Evolutionary conservation across 805 yeast species (phyloP), one percentile per base, ranked within the genome.

Genomic region (Candida schatavii): DNA sequence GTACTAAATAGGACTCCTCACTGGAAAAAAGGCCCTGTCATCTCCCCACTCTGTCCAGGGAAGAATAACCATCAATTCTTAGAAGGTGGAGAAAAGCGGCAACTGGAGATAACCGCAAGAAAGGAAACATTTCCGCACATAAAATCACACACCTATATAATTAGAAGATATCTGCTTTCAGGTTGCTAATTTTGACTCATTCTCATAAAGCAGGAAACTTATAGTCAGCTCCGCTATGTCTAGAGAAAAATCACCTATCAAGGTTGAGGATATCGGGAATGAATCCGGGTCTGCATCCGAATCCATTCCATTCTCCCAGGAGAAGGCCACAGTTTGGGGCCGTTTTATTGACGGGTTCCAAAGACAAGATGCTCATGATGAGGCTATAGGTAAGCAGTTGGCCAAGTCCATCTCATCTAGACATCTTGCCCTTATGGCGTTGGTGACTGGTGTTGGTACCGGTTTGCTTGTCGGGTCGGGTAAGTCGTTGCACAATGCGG

Each of bases 381-480:
- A 31, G 20, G 18, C 35, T 18, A 31, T 31, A 7, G 50, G 58
- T 28, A 52, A 59, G 35, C 56, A 53, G 29, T 45, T 59, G 25
- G 49, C 51, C 22, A 59, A 59, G 48, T 52, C 54, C 60, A 48
- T 66, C 68, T 15, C 72, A 55, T 41, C 68, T 62, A 40, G 80
- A 68, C 68, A 73, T 41, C 56, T 65, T 50, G 55, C 55, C 10
- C 50, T 59, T 34, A 62, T 65, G 56, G 65, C 69, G 10, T 55
- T 65, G 41, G 59, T 59, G 33, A 59, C 65, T 26, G 74, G 74
- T 46, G 54, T 68, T 36, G 74, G 74, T 40, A 68, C 74, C 27
- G 74, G 74, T 40, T 57, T 68, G 29, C 55, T 68, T 47, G 74
- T 68, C 19, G 74, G 73, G 26, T 54, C 68, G 20, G 74, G 73